Conservation (phyloP, 2,329 filamentous ascomycete species). For the Neofusicoccum kwambonambiense region DNA sequence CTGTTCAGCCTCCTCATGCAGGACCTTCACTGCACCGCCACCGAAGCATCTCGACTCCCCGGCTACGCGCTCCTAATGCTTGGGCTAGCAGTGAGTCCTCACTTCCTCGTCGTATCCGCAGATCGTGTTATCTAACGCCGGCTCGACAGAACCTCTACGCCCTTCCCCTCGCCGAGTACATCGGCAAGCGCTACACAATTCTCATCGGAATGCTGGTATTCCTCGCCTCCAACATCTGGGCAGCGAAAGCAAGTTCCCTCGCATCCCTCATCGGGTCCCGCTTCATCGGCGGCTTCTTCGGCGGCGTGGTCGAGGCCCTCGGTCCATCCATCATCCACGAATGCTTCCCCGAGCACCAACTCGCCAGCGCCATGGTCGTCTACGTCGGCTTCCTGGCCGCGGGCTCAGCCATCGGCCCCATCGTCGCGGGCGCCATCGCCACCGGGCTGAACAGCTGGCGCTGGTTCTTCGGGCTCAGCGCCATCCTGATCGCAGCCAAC, state of each 20-base stretch:
- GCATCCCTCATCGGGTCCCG: neutral
- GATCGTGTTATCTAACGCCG: neutral
- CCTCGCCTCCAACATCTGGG: neutral
- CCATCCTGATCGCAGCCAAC: neutral
- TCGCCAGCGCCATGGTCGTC: neutral
- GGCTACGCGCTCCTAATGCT: neutral
- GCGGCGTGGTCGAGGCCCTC: neutral
- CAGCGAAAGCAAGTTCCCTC: neutral
- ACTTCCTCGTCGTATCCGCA: no score
- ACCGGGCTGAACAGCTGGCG: neutral
- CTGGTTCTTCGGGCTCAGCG: neutral
- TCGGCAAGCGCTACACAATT: neutral
- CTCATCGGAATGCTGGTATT: neutral
- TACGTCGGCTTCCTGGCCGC: neutral
- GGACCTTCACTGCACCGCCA: neutral
- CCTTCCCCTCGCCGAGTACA: neutral
- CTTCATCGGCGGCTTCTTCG: neutral
- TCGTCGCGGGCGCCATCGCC: neutral
- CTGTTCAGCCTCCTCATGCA: neutral
- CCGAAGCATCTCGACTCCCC: neutral
- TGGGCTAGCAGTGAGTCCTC: neutral
- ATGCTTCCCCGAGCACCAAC: neutral
- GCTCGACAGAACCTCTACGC: neutral
- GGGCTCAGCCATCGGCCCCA: neutral
- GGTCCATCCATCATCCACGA: neutral